Percentiles rank a stretch among this genome's conserved stretches.
Conservation (phyloP, 148 eudicot genomes). For the Silene uniflora region DNA sequence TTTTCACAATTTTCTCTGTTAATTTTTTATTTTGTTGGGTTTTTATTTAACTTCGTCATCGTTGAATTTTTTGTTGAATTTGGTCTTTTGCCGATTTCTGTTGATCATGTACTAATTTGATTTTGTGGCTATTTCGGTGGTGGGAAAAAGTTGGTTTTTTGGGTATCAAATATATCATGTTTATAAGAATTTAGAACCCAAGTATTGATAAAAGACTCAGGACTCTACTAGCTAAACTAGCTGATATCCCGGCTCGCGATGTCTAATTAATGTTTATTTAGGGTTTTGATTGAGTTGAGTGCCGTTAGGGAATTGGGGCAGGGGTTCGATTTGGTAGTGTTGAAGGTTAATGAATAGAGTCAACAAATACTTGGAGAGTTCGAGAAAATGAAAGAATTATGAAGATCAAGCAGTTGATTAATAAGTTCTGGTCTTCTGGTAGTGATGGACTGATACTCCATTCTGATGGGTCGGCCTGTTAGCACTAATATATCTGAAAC, state of each 20-base stretch:
- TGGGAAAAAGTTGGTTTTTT: neutral
- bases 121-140: neutral
- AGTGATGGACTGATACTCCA: too few species aligned
- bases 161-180: too few species aligned
- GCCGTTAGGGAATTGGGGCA: too few species aligned
- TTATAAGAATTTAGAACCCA: neutral
- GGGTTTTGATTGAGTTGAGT: too few species aligned
- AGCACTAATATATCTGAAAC: too few species aligned
- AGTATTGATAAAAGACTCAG: neutral
- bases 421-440: neutral
- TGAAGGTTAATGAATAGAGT: too few species aligned
- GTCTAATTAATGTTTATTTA: too few species aligned
- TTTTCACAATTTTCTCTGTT: neutral
- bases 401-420: neutral
- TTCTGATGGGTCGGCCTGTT: slow-evolving; percentile 1
- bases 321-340: too few species aligned
- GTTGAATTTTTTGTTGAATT: neutral
- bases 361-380: too few species aligned
- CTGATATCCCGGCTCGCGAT: neutral
- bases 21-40: neutral
- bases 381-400: neutral
- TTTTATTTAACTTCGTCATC: too few species aligned
- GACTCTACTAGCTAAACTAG: neutral
- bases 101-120: neutral
- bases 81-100: neutral